Evolutionary conservation across 768 basidiomycete species (phyloP).

Genomic region (Phylloporus scabripes): DNA sequence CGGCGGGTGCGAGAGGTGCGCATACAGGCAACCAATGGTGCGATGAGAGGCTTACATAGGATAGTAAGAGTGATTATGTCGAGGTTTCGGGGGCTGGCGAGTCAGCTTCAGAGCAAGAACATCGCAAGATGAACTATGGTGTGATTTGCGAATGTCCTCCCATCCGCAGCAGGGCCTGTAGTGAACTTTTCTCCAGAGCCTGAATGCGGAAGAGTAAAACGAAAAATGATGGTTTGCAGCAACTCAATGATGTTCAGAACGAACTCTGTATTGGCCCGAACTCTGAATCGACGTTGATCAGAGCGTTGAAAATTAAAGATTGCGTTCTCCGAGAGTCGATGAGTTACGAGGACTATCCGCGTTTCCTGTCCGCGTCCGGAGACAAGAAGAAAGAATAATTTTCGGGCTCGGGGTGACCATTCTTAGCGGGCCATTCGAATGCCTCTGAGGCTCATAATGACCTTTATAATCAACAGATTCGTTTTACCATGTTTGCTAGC

Average conservation of each 20-base stretch:
- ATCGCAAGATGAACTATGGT: too few species aligned
- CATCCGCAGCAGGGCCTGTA: slow-evolving; percentile 52
- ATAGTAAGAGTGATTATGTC: slow-evolving; percentile 70
- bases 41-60: slow-evolving; percentile 65
- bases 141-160: slow-evolving; percentile 61
- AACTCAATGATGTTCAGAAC: slow-evolving; percentile 68
- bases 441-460: slow-evolving; percentile 75
- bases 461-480: slow-evolving; percentile 69
- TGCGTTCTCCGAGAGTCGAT: slow-evolving; percentile 54
- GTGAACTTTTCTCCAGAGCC: slow-evolving; percentile 41
- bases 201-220: slow-evolving; percentile 36
- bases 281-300: slow-evolving; percentile 55
- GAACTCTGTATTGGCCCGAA: slow-evolving; percentile 69
- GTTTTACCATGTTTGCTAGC: slow-evolving; percentile 34
- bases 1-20: slow-evolving; percentile 65
- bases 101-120: slow-evolving; percentile 44
- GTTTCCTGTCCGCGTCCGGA: slow-evolving; percentile 46
- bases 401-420: slow-evolving; percentile 55
- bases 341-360: slow-evolving; percentile 62
- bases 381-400: slow-evolving; percentile 47
- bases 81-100: slow-evolving; percentile 60
- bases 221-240: slow-evolving; percentile 54
- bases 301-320: slow-evolving; percentile 57
- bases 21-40: slow-evolving; percentile 72
- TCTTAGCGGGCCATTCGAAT: slow-evolving; percentile 87